A percentile compares a stretch with the other conserved stretches of the same genome.
Conservation (phyloP, 257 asterid genomes). For the Asclepias syriaca region DNA sequence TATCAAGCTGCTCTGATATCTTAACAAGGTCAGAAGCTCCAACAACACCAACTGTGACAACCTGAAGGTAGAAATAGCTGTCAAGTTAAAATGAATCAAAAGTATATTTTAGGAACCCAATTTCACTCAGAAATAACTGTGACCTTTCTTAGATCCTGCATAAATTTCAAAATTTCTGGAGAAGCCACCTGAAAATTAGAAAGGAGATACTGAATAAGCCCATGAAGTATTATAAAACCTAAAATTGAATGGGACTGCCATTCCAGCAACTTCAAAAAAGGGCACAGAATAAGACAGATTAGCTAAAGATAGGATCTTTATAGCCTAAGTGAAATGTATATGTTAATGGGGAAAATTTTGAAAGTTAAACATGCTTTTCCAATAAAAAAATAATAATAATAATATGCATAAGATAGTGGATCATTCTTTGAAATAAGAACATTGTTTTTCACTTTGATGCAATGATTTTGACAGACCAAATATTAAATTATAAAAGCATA, state of each 20-base stretch:
- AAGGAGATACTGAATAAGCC: background rate
- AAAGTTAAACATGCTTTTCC: background rate
- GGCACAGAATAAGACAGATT: too few species aligned
- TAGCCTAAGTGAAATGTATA: background rate
- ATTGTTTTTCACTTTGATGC: background rate
- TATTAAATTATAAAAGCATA: background rate
- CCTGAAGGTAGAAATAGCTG: constrained; percentile 35
- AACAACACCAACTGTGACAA: constrained; percentile 82
- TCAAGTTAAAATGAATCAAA: constrained; percentile 1
- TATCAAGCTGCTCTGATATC: constrained; percentile 95
- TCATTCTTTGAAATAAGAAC: background rate
- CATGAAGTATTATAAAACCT: background rate
- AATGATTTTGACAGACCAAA: background rate
- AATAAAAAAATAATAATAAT: background rate
- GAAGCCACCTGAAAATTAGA: constrained; percentile 51
- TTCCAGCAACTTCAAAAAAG: background rate
- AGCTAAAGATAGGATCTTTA: background rate
- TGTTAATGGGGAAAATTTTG: too few species aligned
- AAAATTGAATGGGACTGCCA: background rate
- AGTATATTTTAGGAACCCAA: background rate
- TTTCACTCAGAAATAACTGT: too few species aligned
- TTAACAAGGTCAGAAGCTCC: constrained; percentile 97
- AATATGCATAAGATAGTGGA: background rate
- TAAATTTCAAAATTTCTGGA: constrained; percentile 64
- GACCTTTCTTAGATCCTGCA: constrained; percentile 83